A percentile compares a stretch with the other conserved stretches of the same genome.
Evolutionary conservation across 305 asterid genomes (phyloP).

Genomic region (Fraxinus nigra): DNA sequence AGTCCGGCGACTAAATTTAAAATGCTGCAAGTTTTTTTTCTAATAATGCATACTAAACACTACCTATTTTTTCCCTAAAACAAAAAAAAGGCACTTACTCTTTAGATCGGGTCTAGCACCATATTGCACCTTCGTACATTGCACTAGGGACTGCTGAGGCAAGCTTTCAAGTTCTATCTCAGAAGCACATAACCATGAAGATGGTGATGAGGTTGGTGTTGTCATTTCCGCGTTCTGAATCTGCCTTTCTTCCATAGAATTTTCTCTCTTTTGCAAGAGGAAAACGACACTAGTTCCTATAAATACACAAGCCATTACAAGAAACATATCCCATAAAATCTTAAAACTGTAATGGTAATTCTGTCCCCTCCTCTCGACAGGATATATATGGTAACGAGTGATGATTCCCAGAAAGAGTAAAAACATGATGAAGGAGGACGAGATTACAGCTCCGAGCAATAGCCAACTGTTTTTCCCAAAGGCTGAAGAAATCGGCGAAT

Average conservation of each 20-base stretch:
- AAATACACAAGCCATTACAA: slow-evolving; percentile 41
- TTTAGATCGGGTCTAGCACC: slow-evolving; percentile 59
- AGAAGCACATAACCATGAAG: slow-evolving; percentile 32
- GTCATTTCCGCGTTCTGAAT: slow-evolving; percentile 33
- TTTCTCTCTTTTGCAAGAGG: slow-evolving; percentile 38
- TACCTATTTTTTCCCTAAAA: background rate
- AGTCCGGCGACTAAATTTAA: background rate
- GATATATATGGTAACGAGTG: slow-evolving; percentile 59
- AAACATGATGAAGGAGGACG: slow-evolving; percentile 55
- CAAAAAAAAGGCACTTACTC: slow-evolving; percentile 33
- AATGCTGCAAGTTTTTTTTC: background rate
- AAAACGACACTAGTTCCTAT: slow-evolving; percentile 40
- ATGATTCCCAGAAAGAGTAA: slow-evolving; percentile 44
- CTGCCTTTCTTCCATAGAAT: slow-evolving; percentile 29
- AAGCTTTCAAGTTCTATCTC: slow-evolving; percentile 62
- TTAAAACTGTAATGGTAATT: slow-evolving; percentile 58
- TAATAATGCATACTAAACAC: background rate
- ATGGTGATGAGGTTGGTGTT: slow-evolving; percentile 37
- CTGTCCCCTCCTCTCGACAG: slow-evolving; percentile 40
- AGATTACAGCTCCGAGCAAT: slow-evolving; percentile 53
- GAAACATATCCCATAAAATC: slow-evolving; percentile 54
- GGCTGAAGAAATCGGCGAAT: slow-evolving; percentile 39
- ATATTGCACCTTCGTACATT: slow-evolving; percentile 50
- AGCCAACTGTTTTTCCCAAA: slow-evolving; percentile 59
- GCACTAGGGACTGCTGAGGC: slow-evolving; percentile 49